Evolutionary conservation across 2,329 filamentous ascomycete species (phyloP), one percentile per base, ranked within the genome.

Genomic region (Cordyceps pruinosa): DNA sequence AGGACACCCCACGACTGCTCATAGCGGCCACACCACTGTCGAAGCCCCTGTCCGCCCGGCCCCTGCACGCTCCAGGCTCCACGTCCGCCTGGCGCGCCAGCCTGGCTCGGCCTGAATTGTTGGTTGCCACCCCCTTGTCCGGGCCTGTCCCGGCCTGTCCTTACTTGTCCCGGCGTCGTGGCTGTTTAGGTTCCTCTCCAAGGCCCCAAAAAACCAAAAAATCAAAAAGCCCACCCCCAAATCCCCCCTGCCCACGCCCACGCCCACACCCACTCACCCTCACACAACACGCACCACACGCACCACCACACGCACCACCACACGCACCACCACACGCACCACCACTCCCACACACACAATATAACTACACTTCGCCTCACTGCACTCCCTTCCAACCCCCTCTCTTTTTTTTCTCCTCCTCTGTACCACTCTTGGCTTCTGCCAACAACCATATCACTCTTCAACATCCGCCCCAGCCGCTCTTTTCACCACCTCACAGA

Each of bases 381-480:
- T 58, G 42, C 56, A 28, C 41, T 39, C 25, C 47, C 30, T 13
- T 28, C 49, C 56, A 47, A 47, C 48, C 56, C 49, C 56, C 48
- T 53, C 56, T 58, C 48, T 52, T 47, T 53, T 58, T 53, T 58
- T 47, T 53, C 34, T 35, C 39, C 41, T 47, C 46, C 12, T 39
- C 45, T 56, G 35, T 56, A 56, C 46, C 56, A 58, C 56, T 47
- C 56, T 58, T 58, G 56, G 56, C 56, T 58, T 58, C 47, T 58
- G 56, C 56, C 56, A 58, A 52, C 41, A 58, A 47, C 41, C 50
- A 52, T 32, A 51, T 46, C 34, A 47, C 23, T 19, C 19, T 42
- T 5, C 25, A 58, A 58, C 47, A 47, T 19, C 17, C 48, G 21
- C 23, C n/a, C 49, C 48, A 23, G 56, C 39, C 56, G 56, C 56